Conservation (phyloP, 2,329 filamentous ascomycete genomes). For the Botrytis aclada region DNA sequence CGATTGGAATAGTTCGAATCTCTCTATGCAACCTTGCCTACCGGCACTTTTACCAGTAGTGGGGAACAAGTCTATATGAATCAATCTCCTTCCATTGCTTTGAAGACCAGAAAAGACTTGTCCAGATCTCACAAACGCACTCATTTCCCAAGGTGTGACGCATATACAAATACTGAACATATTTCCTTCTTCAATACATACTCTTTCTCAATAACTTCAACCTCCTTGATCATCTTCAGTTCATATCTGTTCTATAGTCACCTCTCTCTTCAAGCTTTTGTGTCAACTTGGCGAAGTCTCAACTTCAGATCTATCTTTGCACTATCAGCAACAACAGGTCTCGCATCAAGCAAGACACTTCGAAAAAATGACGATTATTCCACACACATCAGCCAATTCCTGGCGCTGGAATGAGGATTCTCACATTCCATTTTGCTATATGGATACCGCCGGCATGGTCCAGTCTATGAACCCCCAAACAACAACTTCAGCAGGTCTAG, state of each 20-base stretch:
- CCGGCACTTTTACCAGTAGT: slow-evolving; percentile 1
- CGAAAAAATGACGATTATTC: slow-evolving; percentile 48
- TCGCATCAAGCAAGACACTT: slow-evolving; percentile 39
- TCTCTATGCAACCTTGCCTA: neutral
- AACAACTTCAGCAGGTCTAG: slow-evolving; percentile 40
- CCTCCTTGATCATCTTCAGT: neutral
- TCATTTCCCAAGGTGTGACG: neutral
- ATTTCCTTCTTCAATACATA: slow-evolving; percentile 4
- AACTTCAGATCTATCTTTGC: neutral
- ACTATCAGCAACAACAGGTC: slow-evolving; percentile 23
- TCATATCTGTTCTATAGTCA: neutral
- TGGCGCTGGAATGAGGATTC: slow-evolving; percentile 55
- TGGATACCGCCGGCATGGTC: slow-evolving; percentile 48
- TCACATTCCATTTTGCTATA: slow-evolving; percentile 35
- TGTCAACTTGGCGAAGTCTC: neutral
- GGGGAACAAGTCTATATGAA: slow-evolving; percentile 15
- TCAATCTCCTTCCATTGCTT: slow-evolving; percentile 2
- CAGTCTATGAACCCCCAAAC: slow-evolving; percentile 48
- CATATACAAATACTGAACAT: slow-evolving; percentile 12
- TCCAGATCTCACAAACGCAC: slow-evolving; percentile 12
- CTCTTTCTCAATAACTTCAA: neutral
- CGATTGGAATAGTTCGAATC: slow-evolving; percentile 16
- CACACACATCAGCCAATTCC: slow-evolving; percentile 45
- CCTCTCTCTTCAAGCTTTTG: neutral
- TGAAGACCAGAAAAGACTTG: neutral